Evolutionary conservation across 2,329 filamentous ascomycete genomes (phyloP).

Genomic region (Diaporthe sp.): DNA sequence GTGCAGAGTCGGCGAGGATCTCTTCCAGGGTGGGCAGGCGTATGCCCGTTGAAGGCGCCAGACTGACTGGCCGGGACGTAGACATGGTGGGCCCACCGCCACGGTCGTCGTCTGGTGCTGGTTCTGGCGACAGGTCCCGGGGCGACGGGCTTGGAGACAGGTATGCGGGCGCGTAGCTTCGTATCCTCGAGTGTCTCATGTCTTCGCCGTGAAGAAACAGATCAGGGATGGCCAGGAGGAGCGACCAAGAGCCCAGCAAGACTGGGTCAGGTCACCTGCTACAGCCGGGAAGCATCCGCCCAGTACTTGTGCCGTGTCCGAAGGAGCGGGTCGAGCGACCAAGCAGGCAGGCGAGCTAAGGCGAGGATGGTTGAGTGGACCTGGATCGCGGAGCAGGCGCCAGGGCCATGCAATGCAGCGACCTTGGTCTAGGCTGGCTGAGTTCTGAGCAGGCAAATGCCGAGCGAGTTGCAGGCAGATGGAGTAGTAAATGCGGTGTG

Average conservation of each 20-base stretch:
- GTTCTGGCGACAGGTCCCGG: slow-evolving; percentile 59
- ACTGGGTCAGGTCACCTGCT: slow-evolving; percentile 39
- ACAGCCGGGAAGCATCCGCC: slow-evolving; percentile 28
- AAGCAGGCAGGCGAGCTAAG: not conserved
- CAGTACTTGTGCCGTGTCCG: not conserved
- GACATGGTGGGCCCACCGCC: slow-evolving; percentile 60
- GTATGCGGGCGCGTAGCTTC: slow-evolving; percentile 60
- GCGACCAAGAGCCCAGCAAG: slow-evolving; percentile 45
- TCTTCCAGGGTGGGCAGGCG: slow-evolving; percentile 82
- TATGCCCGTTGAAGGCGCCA: slow-evolving; percentile 56
- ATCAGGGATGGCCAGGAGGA: slow-evolving; percentile 44
- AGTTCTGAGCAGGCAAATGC: slow-evolving; percentile 14
- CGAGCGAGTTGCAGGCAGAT: slow-evolving; percentile 33
- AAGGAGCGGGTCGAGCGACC: not conserved
- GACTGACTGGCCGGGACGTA: slow-evolving; percentile 64
- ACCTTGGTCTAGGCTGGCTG: not conserved
- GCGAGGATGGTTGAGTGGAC: not conserved
- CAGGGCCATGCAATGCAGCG: slow-evolving; percentile 31
- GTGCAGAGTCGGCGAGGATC: slow-evolving; percentile 87
- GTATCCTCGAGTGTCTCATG: slow-evolving; percentile 65
- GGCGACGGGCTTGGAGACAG: slow-evolving; percentile 57
- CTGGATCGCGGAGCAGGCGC: not conserved
- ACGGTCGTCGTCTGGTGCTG: slow-evolving; percentile 61
- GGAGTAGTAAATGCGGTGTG: slow-evolving; percentile 1
- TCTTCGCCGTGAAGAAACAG: slow-evolving; percentile 39